Evolutionary conservation across 1,284 basidiomycete species (phyloP).

Genomic region (Fistulinella cinereoalba): DNA sequence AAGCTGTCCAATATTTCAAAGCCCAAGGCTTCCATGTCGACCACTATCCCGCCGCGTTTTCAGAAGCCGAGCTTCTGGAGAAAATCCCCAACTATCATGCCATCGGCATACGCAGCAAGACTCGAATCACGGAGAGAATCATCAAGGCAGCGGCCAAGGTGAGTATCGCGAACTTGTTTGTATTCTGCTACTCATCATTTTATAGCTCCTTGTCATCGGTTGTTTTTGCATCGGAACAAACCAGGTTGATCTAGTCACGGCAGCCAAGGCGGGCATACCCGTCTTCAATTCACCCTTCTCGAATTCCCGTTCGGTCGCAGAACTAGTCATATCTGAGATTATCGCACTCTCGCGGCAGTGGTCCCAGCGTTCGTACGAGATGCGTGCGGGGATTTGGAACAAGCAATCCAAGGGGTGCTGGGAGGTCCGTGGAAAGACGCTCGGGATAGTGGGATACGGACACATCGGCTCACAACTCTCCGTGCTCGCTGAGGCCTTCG

Average conservation of each 20-base stretch:
- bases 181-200: conserved; percentile 1
- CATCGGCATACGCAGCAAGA: conserved; percentile 96
- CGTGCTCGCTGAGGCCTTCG: conserved; percentile 95
- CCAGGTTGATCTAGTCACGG: conserved; percentile 90
- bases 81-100: conserved; percentile 90
- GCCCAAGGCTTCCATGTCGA: conserved; percentile 93
- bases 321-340: conserved; percentile 95
- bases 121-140: conserved; percentile 89
- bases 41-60: conserved; percentile 83
- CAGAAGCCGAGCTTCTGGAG: conserved; percentile 88
- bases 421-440: conserved; percentile 96
- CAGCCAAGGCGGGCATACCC: conserved; percentile 87
- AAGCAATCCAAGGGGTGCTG: conserved; percentile 98
- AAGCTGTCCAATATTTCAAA: conserved; percentile 82
- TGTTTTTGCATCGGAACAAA: conserved; percentile 99
- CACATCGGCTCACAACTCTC: conserved; percentile 98
- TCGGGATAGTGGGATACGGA: conserved; percentile 98
- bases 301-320: conserved; percentile 98
- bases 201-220: conserved; percentile 89
- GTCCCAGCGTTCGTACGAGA: conserved; percentile 85
- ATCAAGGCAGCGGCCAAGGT: conserved; percentile 85
- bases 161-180: conserved; percentile 16
- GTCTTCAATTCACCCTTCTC: conserved; percentile 99
- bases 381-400: conserved; percentile 94
- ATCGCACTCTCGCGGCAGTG: conserved; percentile 94